Evolutionary conservation across 306 rosid genomes (phyloP), one percentile per base, ranked within the genome.

Genomic region (Cucumis hystrix): DNA sequence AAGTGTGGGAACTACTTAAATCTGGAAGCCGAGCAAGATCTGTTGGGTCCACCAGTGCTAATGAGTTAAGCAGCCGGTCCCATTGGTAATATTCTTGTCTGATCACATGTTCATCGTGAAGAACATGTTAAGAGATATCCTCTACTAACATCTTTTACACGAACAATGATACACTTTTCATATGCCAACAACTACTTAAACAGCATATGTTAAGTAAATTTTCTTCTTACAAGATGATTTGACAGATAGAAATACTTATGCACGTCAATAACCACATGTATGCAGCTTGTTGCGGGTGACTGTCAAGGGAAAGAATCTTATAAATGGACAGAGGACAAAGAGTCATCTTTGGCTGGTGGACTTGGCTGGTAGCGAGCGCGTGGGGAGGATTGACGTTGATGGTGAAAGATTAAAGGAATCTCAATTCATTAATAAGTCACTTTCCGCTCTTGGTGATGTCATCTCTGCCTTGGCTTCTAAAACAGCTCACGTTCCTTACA

Each of bases 301-400:
- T 33, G 96, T 89, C 10, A 79, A 85, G 74, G 97, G 97, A 66
- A 93, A 89, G 82, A 91, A 82, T 86, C 64, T 91, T 78, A 84
- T 95, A 74, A 91, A 82, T 81, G 93, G 97, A 71, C 97, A 87
- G 81, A 90, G 86, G 77, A 90, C 92, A 63, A 88, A 65, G 89
- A 91, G 97, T 84, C 97, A 89, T 79, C 99, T 95, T 68, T 95
- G 99, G 99, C 91, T 95, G 12, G 99, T 95, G 75, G 99, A 95
- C 89, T 87, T 95, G 80, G 99, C 99, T 59, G 99, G 99, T 49
- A 95, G 99, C 54, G 99, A 95, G 87, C 97, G 99, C 10, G 91
- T 95, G 76, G 99, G 93, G 75, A 95, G 91, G 87, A 95, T 88
- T 76, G 99, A 95, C 80, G 97, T 91, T 74, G 99, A 92, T 73